Evolutionary conservation across 768 basidiomycete genomes (phyloP).

Genomic region (Tulasnella sp.): DNA sequence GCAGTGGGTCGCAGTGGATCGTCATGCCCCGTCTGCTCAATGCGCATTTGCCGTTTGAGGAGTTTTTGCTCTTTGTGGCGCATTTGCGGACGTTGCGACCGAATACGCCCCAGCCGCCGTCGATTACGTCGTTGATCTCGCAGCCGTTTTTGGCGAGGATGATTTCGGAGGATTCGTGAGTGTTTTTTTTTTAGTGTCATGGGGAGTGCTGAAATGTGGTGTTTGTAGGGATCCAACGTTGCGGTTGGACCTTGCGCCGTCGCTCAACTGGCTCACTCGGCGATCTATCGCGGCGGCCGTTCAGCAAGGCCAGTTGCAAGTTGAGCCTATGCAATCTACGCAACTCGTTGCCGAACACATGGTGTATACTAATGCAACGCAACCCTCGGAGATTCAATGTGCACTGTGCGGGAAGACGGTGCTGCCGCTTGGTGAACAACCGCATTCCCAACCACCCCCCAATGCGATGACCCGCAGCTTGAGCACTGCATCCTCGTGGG

Average conservation of each 20-base stretch:
- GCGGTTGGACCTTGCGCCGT: conserved; percentile 85
- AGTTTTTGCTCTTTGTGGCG: conserved; percentile 63
- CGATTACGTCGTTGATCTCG: conserved; percentile 58
- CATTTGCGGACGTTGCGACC: conserved; percentile 65
- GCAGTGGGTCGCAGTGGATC: not conserved
- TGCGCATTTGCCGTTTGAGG: conserved; percentile 63
- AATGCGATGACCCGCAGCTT: conserved; percentile 18
- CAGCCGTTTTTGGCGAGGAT: conserved; percentile 70
- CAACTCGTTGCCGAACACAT: conserved; percentile 42
- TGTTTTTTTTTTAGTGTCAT: conserved; percentile 21
- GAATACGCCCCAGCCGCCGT: conserved; percentile 46
- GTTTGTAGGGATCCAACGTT: conserved; percentile 70
- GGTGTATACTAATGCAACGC: not conserved
- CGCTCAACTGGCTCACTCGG: conserved; percentile 86
- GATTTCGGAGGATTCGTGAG: conserved; percentile 73
- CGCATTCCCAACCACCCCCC: conserved; percentile 28
- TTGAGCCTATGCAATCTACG: conserved; percentile 68
- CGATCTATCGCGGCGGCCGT: conserved; percentile 75
- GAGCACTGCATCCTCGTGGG: conserved; percentile 13
- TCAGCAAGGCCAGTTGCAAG: conserved; percentile 69
- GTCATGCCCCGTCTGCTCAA: conserved; percentile 37
- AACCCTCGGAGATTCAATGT: conserved; percentile 45
- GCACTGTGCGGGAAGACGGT: conserved; percentile 58
- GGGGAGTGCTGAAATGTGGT: not conserved
- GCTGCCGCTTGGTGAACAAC: conserved; percentile 25